phyloP scores from a whole-genome alignment of 805 yeast species.

The Candida krabiensis region DNA sequence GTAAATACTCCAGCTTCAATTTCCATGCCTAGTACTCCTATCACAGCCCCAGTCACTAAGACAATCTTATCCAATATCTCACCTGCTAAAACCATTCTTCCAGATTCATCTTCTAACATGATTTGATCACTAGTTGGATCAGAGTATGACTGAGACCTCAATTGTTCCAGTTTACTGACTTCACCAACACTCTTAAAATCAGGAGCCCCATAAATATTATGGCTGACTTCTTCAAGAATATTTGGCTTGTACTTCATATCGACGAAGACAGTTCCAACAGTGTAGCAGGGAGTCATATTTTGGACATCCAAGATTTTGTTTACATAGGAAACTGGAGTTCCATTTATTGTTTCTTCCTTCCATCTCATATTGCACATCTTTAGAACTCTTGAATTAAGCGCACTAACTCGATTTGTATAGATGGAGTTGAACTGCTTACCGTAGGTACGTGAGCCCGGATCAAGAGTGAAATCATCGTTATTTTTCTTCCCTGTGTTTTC shows the following conservation, averaged over 20 bases:
- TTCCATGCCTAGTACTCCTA: constrained; percentile 86
- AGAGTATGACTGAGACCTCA: constrained; percentile 45
- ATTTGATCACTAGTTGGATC: constrained; percentile 59
- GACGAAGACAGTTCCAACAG: constrained; percentile 81
- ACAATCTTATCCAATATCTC: constrained; percentile 60
- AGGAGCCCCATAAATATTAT: constrained; percentile 50
- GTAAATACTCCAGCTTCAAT: constrained; percentile 80
- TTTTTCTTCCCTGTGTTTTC: constrained; percentile 11
- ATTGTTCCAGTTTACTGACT: constrained; percentile 22
- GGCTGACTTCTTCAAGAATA: constrained; percentile 76
- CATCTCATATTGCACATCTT: constrained; percentile 43
- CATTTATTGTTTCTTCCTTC: constrained; percentile 42
- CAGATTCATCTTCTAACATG: constrained; percentile 90
- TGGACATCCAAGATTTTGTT: constrained; percentile 62
- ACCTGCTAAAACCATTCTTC: constrained; percentile 70
- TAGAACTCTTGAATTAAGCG: constrained; percentile 46
- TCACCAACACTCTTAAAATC: constrained; percentile 30
- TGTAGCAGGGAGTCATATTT: constrained; percentile 68
- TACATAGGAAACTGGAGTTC: constrained; percentile 28
- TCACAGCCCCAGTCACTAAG: constrained; percentile 85
- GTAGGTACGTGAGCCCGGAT: constrained; percentile 39
- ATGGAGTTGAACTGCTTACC: constrained; percentile 57
- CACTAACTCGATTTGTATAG: constrained; percentile 52
- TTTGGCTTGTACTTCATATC: constrained; percentile 86
- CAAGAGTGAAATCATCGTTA: constrained; percentile 12